Evolutionary conservation across 1,284 basidiomycete genomes (phyloP), one percentile per base, ranked within the genome.

Genomic region (Sanghuangporus sanghuang): DNA sequence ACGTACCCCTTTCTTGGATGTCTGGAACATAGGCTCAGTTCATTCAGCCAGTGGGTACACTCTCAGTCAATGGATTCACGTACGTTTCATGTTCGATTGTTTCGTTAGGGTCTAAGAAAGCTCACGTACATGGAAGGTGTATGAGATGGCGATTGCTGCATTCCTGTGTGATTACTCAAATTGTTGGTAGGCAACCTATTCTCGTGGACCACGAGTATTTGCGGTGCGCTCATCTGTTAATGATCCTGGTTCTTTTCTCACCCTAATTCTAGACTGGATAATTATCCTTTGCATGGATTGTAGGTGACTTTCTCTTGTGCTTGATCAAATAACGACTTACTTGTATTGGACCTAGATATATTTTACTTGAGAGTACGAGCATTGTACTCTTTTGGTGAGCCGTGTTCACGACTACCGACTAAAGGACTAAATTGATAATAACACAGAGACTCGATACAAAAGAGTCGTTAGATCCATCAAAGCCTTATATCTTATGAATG

Each of bases 261-360:
- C 42, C 18, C 36, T 9, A 3, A 32, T 38, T 16, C 42, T n/a
- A 59, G 57, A 59, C n/a, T 59, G 46, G 57, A 35, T 32, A 48
- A 48, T 59, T 3, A 44, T 48, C n/a, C 48, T 48, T 59, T 46
- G 46, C 57, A 46, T 59, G 32, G 57, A 59, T 14, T 59, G 57
- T 59, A 11, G 49, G 44, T 38, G 44, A n/a, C 40, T n/a, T 12
- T 42, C 21, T 18, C 44, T n/a, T 46, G 12, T 46, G 5, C 2
- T n/a, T 16, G 21, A 14, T 7, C 16, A 46, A n/a, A 6, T 7
- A n/a, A 18, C 44, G 16, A 3, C 16, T n/a, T n/a, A n/a, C 2
- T 46, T 11, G 21, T 5, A 46, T 46, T 16, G 44, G 7, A n/a
- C 7, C 6, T 46, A 46, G 44, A 46, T 46, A 42, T 21, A 38